Conservation (phyloP, 768 basidiomycete genomes). For the Tephrocybe sp. region DNA sequence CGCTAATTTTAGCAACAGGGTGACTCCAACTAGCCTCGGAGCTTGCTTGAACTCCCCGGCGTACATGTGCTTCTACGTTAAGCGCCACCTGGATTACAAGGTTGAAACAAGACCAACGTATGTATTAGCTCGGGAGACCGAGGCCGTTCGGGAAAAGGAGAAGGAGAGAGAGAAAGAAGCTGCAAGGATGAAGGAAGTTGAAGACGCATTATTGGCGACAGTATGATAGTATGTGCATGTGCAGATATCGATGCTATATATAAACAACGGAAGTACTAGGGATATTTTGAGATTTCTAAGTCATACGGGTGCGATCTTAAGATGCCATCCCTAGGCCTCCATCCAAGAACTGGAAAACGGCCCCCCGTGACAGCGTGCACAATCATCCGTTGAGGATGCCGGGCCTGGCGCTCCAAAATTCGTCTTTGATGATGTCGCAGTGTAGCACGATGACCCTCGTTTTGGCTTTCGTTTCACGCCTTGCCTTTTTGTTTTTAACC, state of each 20-base stretch:
- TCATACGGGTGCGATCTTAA: background rate
- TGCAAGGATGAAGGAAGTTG: conserved; percentile 57
- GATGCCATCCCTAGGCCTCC: too few species aligned
- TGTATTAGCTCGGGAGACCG: conserved; percentile 60
- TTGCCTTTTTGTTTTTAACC: conserved; percentile 17
- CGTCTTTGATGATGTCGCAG: conserved; percentile 80
- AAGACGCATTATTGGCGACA: conserved; percentile 61
- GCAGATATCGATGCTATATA: too few species aligned
- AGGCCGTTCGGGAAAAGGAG: conserved; percentile 60
- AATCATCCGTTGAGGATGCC: conserved; percentile 44
- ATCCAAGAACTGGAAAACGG: background rate
- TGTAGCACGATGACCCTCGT: conserved; percentile 62
- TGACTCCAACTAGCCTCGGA: conserved; percentile 66
- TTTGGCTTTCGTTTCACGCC: conserved; percentile 31
- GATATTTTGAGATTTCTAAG: too few species aligned
- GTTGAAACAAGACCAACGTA: conserved; percentile 68
- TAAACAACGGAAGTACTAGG: too few species aligned
- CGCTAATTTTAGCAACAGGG: conserved; percentile 39
- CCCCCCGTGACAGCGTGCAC: conserved; percentile 1
- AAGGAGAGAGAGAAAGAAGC: conserved; percentile 43
- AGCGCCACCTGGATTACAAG: conserved; percentile 83
- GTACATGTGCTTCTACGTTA: conserved; percentile 97
- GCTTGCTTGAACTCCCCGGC: conserved; percentile 71
- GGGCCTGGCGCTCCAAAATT: conserved; percentile 72
- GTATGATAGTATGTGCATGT: conserved; percentile 22